Conservation (phyloP, 2,329 filamentous ascomycete species). For the Botrytis tulipae region DNA sequence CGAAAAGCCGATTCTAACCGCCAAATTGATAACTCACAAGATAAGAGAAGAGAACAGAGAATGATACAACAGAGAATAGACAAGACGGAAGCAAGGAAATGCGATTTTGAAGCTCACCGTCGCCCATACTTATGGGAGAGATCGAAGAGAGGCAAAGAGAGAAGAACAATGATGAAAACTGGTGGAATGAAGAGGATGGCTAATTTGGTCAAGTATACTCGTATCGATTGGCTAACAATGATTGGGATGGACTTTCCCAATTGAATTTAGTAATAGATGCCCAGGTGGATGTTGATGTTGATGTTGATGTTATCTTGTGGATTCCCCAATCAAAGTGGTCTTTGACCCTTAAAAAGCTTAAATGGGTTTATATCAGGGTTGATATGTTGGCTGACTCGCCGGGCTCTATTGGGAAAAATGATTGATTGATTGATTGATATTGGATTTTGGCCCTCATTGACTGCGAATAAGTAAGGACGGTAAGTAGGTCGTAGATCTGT, state of each 20-base stretch:
- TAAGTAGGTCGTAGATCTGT: neutral
- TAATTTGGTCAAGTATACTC: neutral
- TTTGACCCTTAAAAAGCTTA: neutral
- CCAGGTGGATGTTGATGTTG: neutral
- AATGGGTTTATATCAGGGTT: neutral
- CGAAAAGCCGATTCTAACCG: neutral
- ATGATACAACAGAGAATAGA: neutral
- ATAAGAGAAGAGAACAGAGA: neutral
- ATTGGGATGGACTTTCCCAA: slow-evolving; percentile 6
- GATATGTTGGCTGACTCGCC: neutral
- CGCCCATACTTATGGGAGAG: neutral
- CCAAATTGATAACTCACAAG: neutral
- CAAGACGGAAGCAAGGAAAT: neutral
- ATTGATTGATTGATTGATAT: too few species aligned
- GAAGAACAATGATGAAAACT: neutral
- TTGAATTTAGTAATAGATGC: slow-evolving; percentile 3
- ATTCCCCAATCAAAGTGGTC: neutral
- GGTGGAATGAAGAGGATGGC: neutral
- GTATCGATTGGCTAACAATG: neutral
- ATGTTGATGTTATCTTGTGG: neutral
- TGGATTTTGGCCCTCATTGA: neutral
- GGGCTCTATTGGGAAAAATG: neutral
- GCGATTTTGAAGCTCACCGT: neutral
- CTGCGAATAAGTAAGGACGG: neutral
- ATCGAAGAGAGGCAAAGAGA: neutral